Base-by-base conservation (phyloP, 192 early-diverging fungal genomes). In the Linderina pennispora region DNA sequence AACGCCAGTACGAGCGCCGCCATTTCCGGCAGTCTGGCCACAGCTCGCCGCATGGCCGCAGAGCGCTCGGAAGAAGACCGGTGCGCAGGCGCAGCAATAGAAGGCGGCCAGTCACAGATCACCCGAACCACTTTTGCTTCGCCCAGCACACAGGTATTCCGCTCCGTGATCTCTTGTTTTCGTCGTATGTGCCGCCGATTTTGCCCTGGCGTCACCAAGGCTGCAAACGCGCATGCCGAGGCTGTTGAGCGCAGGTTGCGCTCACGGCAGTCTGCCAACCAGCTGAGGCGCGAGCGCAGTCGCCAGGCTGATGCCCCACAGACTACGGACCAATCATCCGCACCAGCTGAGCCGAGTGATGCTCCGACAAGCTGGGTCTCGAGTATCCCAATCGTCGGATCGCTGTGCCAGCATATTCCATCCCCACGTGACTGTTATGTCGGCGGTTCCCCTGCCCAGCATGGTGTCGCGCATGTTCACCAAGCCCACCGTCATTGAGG, bases 121-220 rank as follows among this genome's bases (percentile, higher is more conserved):
- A 74, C 48, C 74, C 77, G 2, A 86, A 86, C 46, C 84, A 86
- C 39, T 74, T 80, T 37, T 81, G 85, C 31, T 94, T 88, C 63
- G 77, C 91, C n/a, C 68, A 75, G 26, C 88, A 92, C 46, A 86
- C 83, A 2, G 80, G 80, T 4, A 83, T 84, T 2, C 79, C 82
- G 7, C 64, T 92, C 23, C 73, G 83, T 35, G 80, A 82, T 18
- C 81, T 92, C 11, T 54, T 87, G n/a, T 81, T 89, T 41, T 88
- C 88, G 1, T 74, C 70, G 16, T 74, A 62, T 26, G 64, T 74
- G 23, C 33, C 62, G 34, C 69, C 69, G 6, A 53, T 73, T 18
- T 50, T 65, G 2, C 69, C n/a, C 69, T 5, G 69, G 69, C 6
- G 69, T 73, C 18, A 49, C 69, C 2, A 62, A 44, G 5, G 50